These are phyloP conservation scores for Chytriomyces sp. DNA, from an alignment of 192 early-diverging fungal species.

Conservation along the genomic window DNA sequence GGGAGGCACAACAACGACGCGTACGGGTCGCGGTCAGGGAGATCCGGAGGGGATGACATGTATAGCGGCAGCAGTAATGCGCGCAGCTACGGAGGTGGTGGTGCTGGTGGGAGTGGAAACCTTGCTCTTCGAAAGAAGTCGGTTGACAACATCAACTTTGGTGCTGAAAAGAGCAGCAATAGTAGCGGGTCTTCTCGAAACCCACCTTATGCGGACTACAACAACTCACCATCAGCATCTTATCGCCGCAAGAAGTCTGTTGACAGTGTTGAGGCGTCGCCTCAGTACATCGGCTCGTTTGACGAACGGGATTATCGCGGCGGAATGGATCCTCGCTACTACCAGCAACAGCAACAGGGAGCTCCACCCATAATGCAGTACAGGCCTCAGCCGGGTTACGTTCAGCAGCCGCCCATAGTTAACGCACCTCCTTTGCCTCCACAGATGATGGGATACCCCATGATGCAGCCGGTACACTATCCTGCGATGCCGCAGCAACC, in stretches of 20 bases:
- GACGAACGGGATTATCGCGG: not conserved
- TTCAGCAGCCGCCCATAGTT: not conserved
- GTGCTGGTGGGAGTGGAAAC: not conserved
- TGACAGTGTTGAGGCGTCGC: not conserved
- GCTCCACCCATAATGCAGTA: not conserved
- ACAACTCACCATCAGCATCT: not conserved
- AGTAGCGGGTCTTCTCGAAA: too few relatives aligned
- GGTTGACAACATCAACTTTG: too few relatives aligned
- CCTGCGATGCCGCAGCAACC: not conserved
- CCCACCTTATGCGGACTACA: not conserved
- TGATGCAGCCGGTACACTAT: not conserved
- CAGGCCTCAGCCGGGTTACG: not conserved
- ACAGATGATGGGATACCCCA: not conserved
- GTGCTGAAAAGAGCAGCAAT: too few relatives aligned
- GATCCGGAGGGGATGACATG: not conserved
- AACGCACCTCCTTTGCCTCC: not conserved
- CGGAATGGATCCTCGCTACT: not conserved
- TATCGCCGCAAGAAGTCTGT: not conserved
- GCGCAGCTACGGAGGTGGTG: not conserved
- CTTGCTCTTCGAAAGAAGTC: not conserved
- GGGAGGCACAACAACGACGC: not conserved
- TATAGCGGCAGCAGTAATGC: too few relatives aligned
- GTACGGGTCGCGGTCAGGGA: not conserved
- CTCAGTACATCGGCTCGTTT: not conserved
- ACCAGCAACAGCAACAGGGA: not conserved